A percentile compares a stretch with the other conserved stretches of the same genome.
Conservation (phyloP, 2,329 filamentous ascomycete species). For the Lasiodiplodia gonubiensis region DNA sequence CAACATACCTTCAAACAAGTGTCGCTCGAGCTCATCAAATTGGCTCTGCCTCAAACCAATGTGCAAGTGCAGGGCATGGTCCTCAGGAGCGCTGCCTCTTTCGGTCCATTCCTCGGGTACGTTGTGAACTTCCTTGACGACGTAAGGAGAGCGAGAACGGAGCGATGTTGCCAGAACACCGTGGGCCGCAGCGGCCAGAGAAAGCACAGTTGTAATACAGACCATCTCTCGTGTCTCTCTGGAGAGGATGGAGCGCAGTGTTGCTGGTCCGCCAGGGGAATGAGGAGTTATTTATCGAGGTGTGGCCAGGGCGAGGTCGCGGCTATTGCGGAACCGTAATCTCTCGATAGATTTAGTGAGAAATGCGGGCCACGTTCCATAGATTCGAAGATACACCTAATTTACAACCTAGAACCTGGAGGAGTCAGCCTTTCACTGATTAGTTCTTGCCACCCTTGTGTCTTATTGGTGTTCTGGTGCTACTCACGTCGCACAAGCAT, state of each 20-base stretch:
- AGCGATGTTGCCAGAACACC: constrained; percentile 43
- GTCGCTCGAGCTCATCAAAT: constrained; percentile 58
- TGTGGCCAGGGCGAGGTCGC: no score
- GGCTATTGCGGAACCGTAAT: no score
- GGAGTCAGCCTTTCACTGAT: no score
- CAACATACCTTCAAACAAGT: constrained; percentile 52
- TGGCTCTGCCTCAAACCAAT: constrained; percentile 61
- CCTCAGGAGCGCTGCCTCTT: constrained; percentile 54
- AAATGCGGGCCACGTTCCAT: no score
- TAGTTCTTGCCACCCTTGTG: no score
- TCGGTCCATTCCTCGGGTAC: constrained; percentile 59
- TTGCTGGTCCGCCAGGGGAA: background rate
- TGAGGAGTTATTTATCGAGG: no score
- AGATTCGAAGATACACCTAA: no score
- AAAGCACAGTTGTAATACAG: constrained; percentile 32
- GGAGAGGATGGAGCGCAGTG: background rate
- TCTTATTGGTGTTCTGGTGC: no score
- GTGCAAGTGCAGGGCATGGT: constrained; percentile 56
- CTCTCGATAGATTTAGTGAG: no score
- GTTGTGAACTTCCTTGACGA: constrained; percentile 62
- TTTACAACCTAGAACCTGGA: no score
- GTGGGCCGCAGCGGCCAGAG: constrained; percentile 38
- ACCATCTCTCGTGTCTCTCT: background rate
- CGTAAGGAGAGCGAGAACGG: constrained; percentile 50
- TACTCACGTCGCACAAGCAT: no score